phyloP scores from a whole-genome alignment of 2,329 filamentous ascomycete species.

The Drechslerella stenobrocha region DNA sequence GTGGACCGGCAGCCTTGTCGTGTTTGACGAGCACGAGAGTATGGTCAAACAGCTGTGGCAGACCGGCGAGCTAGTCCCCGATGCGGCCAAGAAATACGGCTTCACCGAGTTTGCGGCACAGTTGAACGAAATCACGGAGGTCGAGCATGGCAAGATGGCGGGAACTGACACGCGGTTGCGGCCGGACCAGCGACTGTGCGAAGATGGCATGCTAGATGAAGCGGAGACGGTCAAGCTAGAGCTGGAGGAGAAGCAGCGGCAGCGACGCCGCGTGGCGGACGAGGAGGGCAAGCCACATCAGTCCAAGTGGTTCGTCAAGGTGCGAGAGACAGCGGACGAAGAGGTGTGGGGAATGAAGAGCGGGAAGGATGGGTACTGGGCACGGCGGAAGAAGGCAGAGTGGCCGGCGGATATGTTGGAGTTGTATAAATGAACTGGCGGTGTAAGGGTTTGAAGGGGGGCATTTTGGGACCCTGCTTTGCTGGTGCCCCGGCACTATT shows the following conservation, averaged over 20 bases:
- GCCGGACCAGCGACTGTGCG: slow-evolving; percentile 83
- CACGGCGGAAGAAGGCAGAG: slow-evolving; percentile 70
- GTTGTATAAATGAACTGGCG: slow-evolving; percentile 27
- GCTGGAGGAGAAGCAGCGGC: slow-evolving; percentile 83
- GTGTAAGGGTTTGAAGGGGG: slow-evolving; percentile 56
- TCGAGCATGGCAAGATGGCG: slow-evolving; percentile 75
- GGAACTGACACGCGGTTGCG: slow-evolving; percentile 80
- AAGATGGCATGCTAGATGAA: slow-evolving; percentile 77
- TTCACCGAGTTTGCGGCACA: slow-evolving; percentile 81
- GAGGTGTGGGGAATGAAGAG: slow-evolving; percentile 75
- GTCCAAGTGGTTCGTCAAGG: slow-evolving; percentile 82
- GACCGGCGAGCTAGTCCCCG: slow-evolving; percentile 74
- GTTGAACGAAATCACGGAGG: slow-evolving; percentile 81
- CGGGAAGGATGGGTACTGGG: slow-evolving; percentile 92
- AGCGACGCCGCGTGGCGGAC: slow-evolving; percentile 74
- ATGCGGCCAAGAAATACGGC: slow-evolving; percentile 79
- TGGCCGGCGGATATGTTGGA: slow-evolving; percentile 56
- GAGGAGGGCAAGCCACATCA: slow-evolving; percentile 70
- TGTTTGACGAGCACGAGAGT: slow-evolving; percentile 54
- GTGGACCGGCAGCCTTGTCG: slow-evolving; percentile 73
- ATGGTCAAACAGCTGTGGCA: slow-evolving; percentile 76
- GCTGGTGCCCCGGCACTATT: no score
- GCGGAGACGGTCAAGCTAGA: slow-evolving; percentile 81
- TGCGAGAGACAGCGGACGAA: slow-evolving; percentile 64
- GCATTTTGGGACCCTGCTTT: not conserved